phyloP scores from a whole-genome alignment of 176 grass and related monocot genomes.

The Musa itinerans region DNA sequence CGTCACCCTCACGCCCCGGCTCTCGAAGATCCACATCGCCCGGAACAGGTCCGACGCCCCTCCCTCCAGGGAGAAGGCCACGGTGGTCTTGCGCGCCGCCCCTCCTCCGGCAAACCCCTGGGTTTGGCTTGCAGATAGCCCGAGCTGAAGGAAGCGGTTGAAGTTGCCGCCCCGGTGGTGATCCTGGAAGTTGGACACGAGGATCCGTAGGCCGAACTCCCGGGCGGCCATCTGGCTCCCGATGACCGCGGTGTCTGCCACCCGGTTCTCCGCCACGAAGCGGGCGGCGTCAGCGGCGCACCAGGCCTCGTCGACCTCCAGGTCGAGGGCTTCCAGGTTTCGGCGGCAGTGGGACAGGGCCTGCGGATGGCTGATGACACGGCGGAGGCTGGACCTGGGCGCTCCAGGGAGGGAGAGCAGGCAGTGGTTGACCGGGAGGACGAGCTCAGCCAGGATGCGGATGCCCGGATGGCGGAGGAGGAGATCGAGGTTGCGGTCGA shows the following conservation, averaged over 20 bases:
- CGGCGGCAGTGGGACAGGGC: slow-evolving; percentile 26
- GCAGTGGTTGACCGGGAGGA: slow-evolving; percentile 32
- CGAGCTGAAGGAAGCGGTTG: slow-evolving; percentile 30
- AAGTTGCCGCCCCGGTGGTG: slow-evolving; percentile 9
- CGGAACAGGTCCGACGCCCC: slow-evolving; percentile 24
- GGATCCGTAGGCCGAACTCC: slow-evolving; percentile 24
- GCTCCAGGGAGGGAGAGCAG: slow-evolving; percentile 23
- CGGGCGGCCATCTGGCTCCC: slow-evolving; percentile 24
- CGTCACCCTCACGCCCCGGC: slow-evolving; percentile 19
- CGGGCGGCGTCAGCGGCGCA: slow-evolving; percentile 27
- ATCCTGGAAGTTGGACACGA: slow-evolving; percentile 29
- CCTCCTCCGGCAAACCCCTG: neutral
- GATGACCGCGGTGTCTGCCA: slow-evolving; percentile 30
- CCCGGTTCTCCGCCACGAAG: slow-evolving; percentile 13
- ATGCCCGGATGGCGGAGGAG: slow-evolving; percentile 18
- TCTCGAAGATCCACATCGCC: slow-evolving; percentile 28
- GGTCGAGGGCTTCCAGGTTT: slow-evolving; percentile 4
- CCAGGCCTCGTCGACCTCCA: slow-evolving; percentile 25
- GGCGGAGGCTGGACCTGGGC: slow-evolving; percentile 15
- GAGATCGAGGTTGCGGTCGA: slow-evolving; percentile 24
- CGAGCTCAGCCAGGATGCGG: slow-evolving; percentile 12
- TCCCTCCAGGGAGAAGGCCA: slow-evolving; percentile 23
- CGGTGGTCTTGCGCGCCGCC: slow-evolving; percentile 10
- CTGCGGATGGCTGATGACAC: slow-evolving; percentile 33
- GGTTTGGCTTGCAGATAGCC: neutral